Base-by-base conservation (phyloP, 2,329 filamentous ascomycete species). In the Ciborinia camelliae region DNA sequence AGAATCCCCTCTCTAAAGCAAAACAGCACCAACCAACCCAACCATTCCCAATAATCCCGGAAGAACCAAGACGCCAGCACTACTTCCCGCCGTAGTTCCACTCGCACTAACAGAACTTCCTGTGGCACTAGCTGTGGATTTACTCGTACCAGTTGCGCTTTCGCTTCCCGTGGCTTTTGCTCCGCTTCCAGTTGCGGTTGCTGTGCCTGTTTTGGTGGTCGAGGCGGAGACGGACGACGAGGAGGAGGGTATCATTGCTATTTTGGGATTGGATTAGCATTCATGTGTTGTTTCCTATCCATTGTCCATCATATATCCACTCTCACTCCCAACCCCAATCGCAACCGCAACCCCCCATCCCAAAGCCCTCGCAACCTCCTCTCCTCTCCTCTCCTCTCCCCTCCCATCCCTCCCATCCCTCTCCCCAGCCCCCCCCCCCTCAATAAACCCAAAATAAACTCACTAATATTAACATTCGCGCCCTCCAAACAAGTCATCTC, bases 401-500 rank as follows among this genome's bases (percentile, higher is more conserved):
- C 0, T 52, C 30, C 10, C 10, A 7, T 26, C 51, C 20, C 15
- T 12, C 12, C 30, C 50, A 12, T 12, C 4, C 28, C 30, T 2
- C 6, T 47, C 43, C n/a, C 12, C 9, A n/a, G n/a, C 26, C n/a
- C n/a, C 45, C 20, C 9, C 20, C 18, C 41, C 20, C 18, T n/a
- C 18, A 7, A n/a, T 4, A 14, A 15, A 47, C 23, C 14, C 26
- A 26, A 53, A n/a, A n/a, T n/a, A n/a, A 10, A 61, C 63, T 53
- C 20, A 64, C 47, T 43, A 26, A 64, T 45, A 4, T 50, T 64
- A 35, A 68, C 55, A 9, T 50, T 50, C 15, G 48, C 60, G 0
- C 51, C 58, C 18, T 52, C 57, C 2, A 67, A 48, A 51, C 66
- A 68, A 45, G 64, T 66, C 23, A 50, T 48, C 32, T 63, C 30